These are phyloP conservation scores for Hymenotorrendiella dingleyae DNA, from an alignment of 2,329 filamentous ascomycete species.

Conservation along the genomic window DNA sequence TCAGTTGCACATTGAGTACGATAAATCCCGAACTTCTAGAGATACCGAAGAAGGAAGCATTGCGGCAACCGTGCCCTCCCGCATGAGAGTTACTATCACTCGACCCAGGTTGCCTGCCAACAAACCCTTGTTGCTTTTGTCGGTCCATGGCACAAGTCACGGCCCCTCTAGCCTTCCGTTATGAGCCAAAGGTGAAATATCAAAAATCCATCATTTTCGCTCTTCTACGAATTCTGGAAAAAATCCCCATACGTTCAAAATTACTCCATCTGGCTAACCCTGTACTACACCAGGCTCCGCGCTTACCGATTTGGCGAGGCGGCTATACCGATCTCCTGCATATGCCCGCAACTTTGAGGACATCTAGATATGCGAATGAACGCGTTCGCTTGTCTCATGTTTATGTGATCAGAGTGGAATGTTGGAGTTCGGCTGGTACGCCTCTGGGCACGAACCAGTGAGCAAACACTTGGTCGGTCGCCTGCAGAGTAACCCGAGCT, in stretches of 20 bases:
- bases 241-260: slow-evolving; percentile 1
- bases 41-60: slow-evolving; percentile 20
- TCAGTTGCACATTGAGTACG: slow-evolving; percentile 2
- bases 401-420: slow-evolving; percentile 2
- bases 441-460: slow-evolving; percentile 7
- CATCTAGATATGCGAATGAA: slow-evolving; percentile 17
- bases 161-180: slow-evolving; percentile 13
- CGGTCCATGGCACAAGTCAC: slow-evolving; percentile 7
- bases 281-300: slow-evolving; percentile 5
- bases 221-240: not conserved
- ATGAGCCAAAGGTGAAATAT: slow-evolving; percentile 1
- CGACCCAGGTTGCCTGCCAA: slow-evolving; percentile 16
- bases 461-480: slow-evolving; percentile 19
- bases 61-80: slow-evolving; percentile 9
- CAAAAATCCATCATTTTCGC: not conserved
- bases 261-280: slow-evolving; percentile 7
- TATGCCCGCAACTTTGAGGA: slow-evolving; percentile 11
- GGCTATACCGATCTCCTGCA: slow-evolving; percentile 16
- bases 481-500: slow-evolving; percentile 16
- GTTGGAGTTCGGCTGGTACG: not conserved
- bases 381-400: slow-evolving; percentile 18
- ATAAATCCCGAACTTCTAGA: slow-evolving; percentile 13
- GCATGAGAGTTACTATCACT: slow-evolving; percentile 16
- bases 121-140: slow-evolving; percentile 5
- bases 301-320: slow-evolving; percentile 6